Base-by-base conservation (phyloP, 2,329 filamentous ascomycete genomes). In the Cladosporium sp. region DNA sequence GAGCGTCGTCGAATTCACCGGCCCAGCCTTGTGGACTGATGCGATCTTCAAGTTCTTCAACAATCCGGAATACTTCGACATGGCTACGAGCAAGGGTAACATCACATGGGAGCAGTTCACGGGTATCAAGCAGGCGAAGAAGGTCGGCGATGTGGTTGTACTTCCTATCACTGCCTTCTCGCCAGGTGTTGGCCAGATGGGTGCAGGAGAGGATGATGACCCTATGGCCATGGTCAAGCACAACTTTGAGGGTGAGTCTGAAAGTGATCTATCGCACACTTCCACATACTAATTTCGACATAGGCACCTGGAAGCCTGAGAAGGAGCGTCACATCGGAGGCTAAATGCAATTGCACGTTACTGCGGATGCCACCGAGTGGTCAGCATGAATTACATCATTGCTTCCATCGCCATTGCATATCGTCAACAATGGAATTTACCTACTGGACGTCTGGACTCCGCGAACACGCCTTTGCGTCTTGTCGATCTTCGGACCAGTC, bases 211-310 rank as follows among this genome's bases (percentile, higher is more conserved):
- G 69, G 85, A 89, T 51, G 92, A 97, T 71, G 90, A 98, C 76
- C 92, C 93, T 1, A 94, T 97, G 92, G 95, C 95, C 1, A 98
- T 96, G 83, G 95, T 99, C 68, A 93, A 95, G 81, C 95, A 99
- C 80, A 89, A 93, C 65, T 99, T 99, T 78, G 92, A 96, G 83
- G 95, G 94, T 96, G 82, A 71, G 85, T 78, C 60, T 55, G 36
- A 14, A 58, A 34, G 38, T n/a, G 57, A 60, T 57, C 34, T 1
- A 24, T 21, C 2, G 28, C 3, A 10, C 10, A 34, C 28, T 12
- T 10, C 12, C 41, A 41, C 24, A 51, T 58, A 18, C 49, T 59
- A 30, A 54, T 18, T 14, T 21, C 21, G 41, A 61, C 41, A 70
- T 30, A 92, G 90, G 90, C 59, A 89, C 88, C 3, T 92, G 90